These are phyloP conservation scores for Trypanosoma theileri DNA, from an alignment of 208 protist species.

Conservation along the genomic window DNA sequence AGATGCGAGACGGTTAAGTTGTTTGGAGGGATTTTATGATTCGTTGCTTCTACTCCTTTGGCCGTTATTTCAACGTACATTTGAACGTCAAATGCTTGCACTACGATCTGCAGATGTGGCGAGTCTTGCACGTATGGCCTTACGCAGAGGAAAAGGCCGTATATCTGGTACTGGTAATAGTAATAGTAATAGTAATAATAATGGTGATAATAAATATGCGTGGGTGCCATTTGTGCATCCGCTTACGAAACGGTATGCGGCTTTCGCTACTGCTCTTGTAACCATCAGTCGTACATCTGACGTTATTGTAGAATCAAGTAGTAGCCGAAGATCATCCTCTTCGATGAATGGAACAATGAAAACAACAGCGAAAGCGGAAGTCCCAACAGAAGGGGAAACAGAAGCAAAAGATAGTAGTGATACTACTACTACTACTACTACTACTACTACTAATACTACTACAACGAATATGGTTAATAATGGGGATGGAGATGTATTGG, in stretches of 20 bases:
- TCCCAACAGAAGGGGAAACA: no score
- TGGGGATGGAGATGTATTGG: not conserved
- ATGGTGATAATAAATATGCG: not conserved
- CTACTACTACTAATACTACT: not conserved
- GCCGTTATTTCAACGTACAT: conserved; percentile 71
- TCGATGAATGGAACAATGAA: not conserved
- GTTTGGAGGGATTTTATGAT: conserved; percentile 82
- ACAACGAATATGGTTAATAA: not conserved
- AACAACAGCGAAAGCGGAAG: no score
- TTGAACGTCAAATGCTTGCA: conserved; percentile 64
- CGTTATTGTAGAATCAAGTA: conserved; percentile 9
- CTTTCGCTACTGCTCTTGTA: conserved; percentile 35
- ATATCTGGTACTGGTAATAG: not conserved
- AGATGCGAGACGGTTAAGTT: conserved; percentile 56
- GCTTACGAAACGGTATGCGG: conserved; percentile 37
- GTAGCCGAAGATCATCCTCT: not conserved
- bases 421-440: not conserved
- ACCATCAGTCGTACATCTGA: conserved; percentile 38
- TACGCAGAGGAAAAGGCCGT: not conserved
- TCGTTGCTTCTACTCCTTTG: conserved; percentile 75
- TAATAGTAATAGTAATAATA: not conserved
- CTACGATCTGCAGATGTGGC: conserved; percentile 41
- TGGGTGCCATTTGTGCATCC: conserved; percentile 54
- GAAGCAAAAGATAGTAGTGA: not conserved
- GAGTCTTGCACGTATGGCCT: conserved; percentile 1